phyloP scores from a whole-genome alignment of 169 alveolate species.

The Eimeria mitis region DNA sequence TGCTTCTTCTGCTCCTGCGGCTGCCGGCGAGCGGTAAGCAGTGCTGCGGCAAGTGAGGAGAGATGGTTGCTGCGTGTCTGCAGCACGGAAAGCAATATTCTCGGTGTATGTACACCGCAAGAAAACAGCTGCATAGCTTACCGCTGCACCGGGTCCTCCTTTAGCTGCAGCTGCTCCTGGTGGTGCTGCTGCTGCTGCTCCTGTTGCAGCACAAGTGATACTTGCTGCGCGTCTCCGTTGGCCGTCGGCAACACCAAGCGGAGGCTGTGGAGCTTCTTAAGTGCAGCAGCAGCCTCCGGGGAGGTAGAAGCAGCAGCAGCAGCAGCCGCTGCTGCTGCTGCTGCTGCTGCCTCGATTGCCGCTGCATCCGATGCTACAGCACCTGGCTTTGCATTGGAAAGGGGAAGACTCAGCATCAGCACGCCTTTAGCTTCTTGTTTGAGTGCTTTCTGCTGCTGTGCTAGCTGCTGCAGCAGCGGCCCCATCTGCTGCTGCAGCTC shows the following conservation, averaged over 20 bases:
- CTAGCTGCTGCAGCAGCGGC: conserved; percentile 44
- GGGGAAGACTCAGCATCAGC: conserved; percentile 24
- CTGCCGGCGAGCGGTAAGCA: neutral
- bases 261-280: conserved; percentile 27
- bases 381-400: neutral
- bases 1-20: neutral
- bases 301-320: conserved; percentile 8
- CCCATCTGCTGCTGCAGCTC: conserved; percentile 26
- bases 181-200: no score
- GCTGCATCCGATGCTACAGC: neutral
- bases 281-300: conserved; percentile 43
- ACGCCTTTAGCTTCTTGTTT: neutral
- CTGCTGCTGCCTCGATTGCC: conserved; percentile 25
- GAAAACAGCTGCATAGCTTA: neutral
- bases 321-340: conserved; percentile 43
- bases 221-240: conserved; percentile 55
- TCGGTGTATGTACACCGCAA: neutral
- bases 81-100: neutral
- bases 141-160: conserved; percentile 46
- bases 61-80: neutral
- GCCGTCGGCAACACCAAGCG: conserved; percentile 47
- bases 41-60: neutral
- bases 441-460: conserved; percentile 23
- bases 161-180: conserved; percentile 34
- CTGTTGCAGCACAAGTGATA: conserved; percentile 14